phyloP scores from a whole-genome alignment of 2,329 filamentous ascomycete genomes.

The Pezizomycotina sp. region DNA sequence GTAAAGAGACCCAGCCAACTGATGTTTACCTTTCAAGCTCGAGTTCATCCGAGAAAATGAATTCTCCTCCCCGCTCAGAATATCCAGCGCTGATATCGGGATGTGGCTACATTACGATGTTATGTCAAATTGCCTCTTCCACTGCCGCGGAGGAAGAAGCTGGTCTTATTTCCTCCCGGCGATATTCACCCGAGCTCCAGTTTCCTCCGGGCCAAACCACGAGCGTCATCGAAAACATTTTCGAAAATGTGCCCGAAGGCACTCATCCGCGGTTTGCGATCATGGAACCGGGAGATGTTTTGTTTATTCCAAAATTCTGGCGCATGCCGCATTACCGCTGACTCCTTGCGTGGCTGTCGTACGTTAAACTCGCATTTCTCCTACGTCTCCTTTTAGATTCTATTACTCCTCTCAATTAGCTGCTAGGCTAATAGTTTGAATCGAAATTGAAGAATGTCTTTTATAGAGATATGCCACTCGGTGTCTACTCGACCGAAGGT shows the following conservation, averaged over 20 bases:
- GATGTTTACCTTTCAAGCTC: too few relatives aligned
- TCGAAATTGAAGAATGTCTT: too few relatives aligned
- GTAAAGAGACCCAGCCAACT: too few relatives aligned
- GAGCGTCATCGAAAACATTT: conserved; percentile 59
- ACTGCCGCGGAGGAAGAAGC: conserved; percentile 52
- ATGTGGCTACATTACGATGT: conserved; percentile 63
- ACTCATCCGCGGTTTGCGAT: conserved; percentile 46
- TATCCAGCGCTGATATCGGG: conserved; percentile 55
- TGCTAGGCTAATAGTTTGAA: too few relatives aligned
- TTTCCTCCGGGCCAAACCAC: conserved; percentile 66
- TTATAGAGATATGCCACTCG: too few relatives aligned
- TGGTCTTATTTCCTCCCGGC: conserved; percentile 58
- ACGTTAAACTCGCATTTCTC: conserved; percentile 66
- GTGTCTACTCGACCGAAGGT: too few relatives aligned
- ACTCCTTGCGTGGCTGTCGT: conserved; percentile 55
- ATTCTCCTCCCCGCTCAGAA: conserved; percentile 63
- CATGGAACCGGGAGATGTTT: conserved; percentile 53
- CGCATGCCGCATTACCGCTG: conserved; percentile 50
- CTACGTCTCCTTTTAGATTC: conserved; percentile 33
- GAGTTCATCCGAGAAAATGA: conserved; percentile 41
- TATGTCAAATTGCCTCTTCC: conserved; percentile 74
- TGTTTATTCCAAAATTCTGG: conserved; percentile 75
- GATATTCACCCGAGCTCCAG: conserved; percentile 52
- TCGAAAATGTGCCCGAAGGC: conserved; percentile 30
- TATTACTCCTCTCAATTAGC: too few relatives aligned